A percentile compares a stretch with the other conserved stretches of the same genome.
Evolutionary conservation across 2,329 filamentous ascomycete genomes (phyloP).

Genomic region (Phaeosphaeria sp.): DNA sequence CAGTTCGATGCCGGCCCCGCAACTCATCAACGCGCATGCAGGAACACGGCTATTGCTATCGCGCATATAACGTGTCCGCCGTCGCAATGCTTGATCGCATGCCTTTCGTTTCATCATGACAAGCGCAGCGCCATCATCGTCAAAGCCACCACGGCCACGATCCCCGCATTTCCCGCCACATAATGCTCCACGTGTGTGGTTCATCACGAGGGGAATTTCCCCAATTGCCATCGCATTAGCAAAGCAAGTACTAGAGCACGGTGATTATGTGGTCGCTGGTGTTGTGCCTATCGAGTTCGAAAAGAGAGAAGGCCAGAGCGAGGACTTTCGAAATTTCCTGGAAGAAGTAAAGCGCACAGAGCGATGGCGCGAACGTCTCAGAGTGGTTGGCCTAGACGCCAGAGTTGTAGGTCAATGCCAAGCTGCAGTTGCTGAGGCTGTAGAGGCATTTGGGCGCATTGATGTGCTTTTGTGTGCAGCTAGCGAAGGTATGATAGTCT

Average conservation of each 20-base stretch:
- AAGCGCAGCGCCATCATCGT: constrained; percentile 22
- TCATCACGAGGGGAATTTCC: constrained; percentile 85
- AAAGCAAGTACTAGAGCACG: constrained; percentile 82
- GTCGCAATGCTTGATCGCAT: constrained; percentile 1
- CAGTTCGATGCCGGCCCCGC: constrained; percentile 19
- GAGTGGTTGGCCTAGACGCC: constrained; percentile 65
- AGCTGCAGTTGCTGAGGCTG: constrained; percentile 84
- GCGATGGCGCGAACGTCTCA: constrained; percentile 81
- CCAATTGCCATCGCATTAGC: constrained; percentile 84
- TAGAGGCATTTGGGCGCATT: constrained; percentile 82
- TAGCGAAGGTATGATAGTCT: constrained; percentile 70
- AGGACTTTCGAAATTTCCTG: constrained; percentile 81
- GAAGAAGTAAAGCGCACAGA: constrained; percentile 71
- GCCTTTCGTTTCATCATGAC: constrained; percentile 12
- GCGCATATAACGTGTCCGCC: not conserved
- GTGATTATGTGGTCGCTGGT: constrained; percentile 87
- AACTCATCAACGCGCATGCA: constrained; percentile 8
- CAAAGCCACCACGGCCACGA: constrained; percentile 42
- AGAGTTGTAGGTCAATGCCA: constrained; percentile 73
- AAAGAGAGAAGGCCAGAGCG: constrained; percentile 69
- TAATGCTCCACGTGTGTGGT: constrained; percentile 82
- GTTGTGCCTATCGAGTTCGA: constrained; percentile 80
- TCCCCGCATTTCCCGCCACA: constrained; percentile 65
- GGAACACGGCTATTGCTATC: not conserved
- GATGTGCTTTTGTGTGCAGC: constrained; percentile 92